These are phyloP conservation scores for Lodderomyces theae DNA, from an alignment of 1,139 yeast genomes.

Conservation along the genomic window DNA sequence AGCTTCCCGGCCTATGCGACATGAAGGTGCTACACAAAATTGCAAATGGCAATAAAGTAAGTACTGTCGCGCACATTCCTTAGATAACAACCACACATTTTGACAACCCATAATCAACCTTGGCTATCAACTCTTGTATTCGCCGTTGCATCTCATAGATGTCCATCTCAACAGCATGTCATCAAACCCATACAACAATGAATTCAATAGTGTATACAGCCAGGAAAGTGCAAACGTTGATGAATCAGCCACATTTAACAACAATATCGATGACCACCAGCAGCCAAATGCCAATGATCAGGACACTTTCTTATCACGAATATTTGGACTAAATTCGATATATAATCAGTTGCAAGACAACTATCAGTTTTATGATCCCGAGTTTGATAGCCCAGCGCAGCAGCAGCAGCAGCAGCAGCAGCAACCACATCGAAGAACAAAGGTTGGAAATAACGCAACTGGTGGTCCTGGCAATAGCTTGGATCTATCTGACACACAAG, in stretches of 20 bases:
- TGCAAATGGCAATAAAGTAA: no score
- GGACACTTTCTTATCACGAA: slow-evolving; percentile 56
- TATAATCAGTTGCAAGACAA: slow-evolving; percentile 42
- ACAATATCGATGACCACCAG: slow-evolving; percentile 1
- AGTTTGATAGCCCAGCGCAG: slow-evolving; percentile 19
- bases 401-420: slow-evolving; percentile 6
- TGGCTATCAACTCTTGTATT: no score
- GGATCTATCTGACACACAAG: not conserved
- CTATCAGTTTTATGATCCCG: slow-evolving; percentile 41
- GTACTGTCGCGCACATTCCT: not conserved
- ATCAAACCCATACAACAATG: slow-evolving; percentile 1
- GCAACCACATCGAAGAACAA: no score
- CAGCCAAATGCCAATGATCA: not conserved
- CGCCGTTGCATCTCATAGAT: not conserved
- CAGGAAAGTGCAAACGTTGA: not conserved
- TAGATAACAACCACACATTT: no score
- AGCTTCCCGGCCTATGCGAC: no score
- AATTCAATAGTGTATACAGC: not conserved
- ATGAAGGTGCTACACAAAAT: no score
- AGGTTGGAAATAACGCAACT: no score
- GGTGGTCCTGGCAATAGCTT: no score
- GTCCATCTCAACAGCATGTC: not conserved
- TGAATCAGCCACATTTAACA: not conserved
- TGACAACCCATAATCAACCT: no score
- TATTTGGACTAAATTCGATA: slow-evolving; percentile 53